Evolutionary conservation across 805 yeast genomes (phyloP).

Genomic region (Priceomyces medius): DNA sequence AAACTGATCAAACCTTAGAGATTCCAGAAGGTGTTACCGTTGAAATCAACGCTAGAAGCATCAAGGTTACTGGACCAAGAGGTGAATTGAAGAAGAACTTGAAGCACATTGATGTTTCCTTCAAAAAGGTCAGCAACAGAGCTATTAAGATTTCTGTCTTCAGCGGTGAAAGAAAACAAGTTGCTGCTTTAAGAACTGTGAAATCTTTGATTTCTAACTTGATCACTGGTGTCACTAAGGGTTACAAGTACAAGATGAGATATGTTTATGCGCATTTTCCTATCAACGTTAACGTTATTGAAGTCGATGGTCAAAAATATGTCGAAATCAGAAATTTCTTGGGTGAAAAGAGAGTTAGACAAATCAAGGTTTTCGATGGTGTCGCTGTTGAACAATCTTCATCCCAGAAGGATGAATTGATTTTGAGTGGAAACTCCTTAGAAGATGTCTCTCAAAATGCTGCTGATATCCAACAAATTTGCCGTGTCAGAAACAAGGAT

Average conservation of each 20-base stretch:
- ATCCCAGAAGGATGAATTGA: constrained; percentile 90
- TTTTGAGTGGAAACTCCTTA: constrained; percentile 90
- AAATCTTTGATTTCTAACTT: constrained; percentile 91
- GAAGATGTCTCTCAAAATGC: constrained; percentile 98
- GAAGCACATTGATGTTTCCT: constrained; percentile 93
- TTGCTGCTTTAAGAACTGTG: constrained; percentile 98
- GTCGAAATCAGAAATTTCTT: constrained; percentile 99
- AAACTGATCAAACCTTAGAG: constrained; percentile 79
- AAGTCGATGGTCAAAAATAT: constrained; percentile 66
- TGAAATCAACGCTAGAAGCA: constrained; percentile 83
- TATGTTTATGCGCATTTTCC: constrained; percentile 99
- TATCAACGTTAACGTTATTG: constrained; percentile 92
- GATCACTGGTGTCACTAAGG: constrained; percentile 98
- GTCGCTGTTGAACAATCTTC: constrained; percentile 80
- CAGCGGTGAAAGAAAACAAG: constrained; percentile 99
- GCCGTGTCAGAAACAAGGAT: constrained; percentile 99
- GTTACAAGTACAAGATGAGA: constrained; percentile 99
- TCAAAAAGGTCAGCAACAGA: constrained; percentile 70
- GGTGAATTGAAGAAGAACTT: constrained; percentile 89
- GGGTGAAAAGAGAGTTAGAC: constrained; percentile 98
- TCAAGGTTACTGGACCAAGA: constrained; percentile 97
- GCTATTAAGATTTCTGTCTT: constrained; percentile 87
- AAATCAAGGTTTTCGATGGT: constrained; percentile 83
- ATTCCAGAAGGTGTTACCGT: constrained; percentile 93
- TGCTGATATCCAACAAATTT: constrained; percentile 96